Evolutionary conservation across 2,329 filamentous ascomycete species (phyloP).

Genomic region (Hypoxylon sp.): DNA sequence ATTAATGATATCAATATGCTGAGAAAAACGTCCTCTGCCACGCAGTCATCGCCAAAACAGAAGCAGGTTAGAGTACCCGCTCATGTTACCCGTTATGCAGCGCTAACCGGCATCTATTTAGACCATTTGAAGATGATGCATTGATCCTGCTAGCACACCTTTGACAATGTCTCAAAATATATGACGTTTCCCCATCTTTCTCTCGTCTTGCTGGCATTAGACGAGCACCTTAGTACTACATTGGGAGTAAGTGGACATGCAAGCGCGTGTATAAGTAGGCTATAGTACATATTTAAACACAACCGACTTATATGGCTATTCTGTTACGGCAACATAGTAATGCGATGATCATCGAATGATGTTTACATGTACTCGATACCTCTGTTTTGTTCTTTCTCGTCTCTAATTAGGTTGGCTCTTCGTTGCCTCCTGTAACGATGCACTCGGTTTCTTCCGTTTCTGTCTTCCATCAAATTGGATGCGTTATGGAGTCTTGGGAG

Average conservation of each 20-base stretch:
- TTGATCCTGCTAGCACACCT: constrained; percentile 31
- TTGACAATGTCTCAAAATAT: constrained; percentile 22
- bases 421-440: constrained; percentile 30
- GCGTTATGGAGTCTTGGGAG: constrained; percentile 32
- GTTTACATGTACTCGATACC: constrained; percentile 24
- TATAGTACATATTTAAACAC: neutral
- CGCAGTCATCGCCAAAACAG: constrained; percentile 15
- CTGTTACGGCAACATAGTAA: constrained; percentile 28
- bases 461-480: constrained; percentile 33
- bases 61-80: constrained; percentile 26
- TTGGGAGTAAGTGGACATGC: constrained; percentile 14
- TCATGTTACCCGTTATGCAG: constrained; percentile 37
- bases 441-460: constrained; percentile 40
- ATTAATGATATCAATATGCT: constrained; percentile 23
- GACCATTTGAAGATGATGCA: constrained; percentile 12
- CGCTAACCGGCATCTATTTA: constrained; percentile 28
- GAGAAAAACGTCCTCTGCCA: neutral
- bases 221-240: constrained; percentile 1
- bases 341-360: constrained; percentile 45
- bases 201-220: constrained; percentile 16
- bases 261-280: constrained; percentile 14
- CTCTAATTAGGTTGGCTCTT: constrained; percentile 31
- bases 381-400: constrained; percentile 9
- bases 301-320: constrained; percentile 18
- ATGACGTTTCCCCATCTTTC: constrained; percentile 14